Base-by-base conservation (phyloP, 768 basidiomycete species). In the Lactarius quietus region DNA sequence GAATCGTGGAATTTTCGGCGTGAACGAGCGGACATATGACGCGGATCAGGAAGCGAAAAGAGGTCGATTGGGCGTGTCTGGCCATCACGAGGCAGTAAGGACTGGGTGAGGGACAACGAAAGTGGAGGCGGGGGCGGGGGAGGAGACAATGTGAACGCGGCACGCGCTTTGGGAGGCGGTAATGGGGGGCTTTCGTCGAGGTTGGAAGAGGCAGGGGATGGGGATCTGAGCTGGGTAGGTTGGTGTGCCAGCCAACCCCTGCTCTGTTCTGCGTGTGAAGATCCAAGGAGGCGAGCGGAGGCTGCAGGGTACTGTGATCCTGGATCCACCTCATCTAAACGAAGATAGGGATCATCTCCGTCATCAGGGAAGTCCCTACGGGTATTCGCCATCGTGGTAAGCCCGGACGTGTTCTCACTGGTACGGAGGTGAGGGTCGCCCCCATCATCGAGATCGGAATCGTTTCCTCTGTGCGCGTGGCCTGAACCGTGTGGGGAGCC, bases 31-130 rank as follows among this genome's bases (percentile, higher is more conserved):
- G 85, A 82, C n/a, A 81, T 78, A 69, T 89, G 84, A 53, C 87
- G 82, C 28, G 89, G 89, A 71, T 92, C 89, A 4, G 90, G 92
- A 17, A 93, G 80, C 31, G 85, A 85, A 75, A 93, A 93, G 38
- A 87, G 82, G 74, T 89, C 86, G 23, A 86, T 70, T 6, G 88
- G 84, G 56, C 88, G 82, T 26, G 83, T 75, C 51, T 78, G 78
- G 33, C 89, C 89, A 66, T 90, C 90, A 63, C 90, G 78, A 20
- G 90, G 92, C 7, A 93, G 80, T 8, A 93, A 78, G 3, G 92
- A 92, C 71, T 92, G 85, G 3, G 89, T 91, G n/a, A 93, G 77
- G 17, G 88, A 86, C 62, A 88, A 76, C n/a, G 86, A 84, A 39
- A 82, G 77, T 61, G 80, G 70, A 64, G 74, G 78, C 1, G 80